A percentile compares a stretch with the other conserved stretches of the same genome.
Evolutionary conservation across 148 eudicot species (phyloP).

Genomic region (Tetragonia tetragonoides): DNA sequence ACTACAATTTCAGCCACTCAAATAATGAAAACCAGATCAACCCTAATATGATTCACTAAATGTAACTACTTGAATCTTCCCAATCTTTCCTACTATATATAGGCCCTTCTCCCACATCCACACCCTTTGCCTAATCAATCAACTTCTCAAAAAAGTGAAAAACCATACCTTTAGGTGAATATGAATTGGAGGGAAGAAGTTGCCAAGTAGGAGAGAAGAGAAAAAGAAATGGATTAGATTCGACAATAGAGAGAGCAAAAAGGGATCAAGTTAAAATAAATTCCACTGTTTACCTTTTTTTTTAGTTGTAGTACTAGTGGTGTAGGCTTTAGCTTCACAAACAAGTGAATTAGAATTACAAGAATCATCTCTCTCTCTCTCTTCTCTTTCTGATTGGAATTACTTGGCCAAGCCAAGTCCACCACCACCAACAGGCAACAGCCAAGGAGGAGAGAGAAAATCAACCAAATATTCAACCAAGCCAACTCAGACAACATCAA

Average conservation of each 20-base stretch:
- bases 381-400: neutral
- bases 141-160: neutral
- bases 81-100: neutral
- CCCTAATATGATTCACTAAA: neutral
- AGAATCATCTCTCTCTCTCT: neutral
- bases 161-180: neutral
- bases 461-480: neutral
- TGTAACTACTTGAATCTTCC: neutral
- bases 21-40: neutral
- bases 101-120: neutral
- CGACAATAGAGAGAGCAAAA: too few species aligned
- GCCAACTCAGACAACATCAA: neutral
- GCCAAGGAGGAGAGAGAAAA: constrained; percentile 14
- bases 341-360: neutral
- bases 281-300: too few species aligned
- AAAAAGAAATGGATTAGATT: neutral
- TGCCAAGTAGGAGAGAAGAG: too few species aligned
- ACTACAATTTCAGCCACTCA: neutral
- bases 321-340: too few species aligned
- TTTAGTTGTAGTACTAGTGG: too few species aligned
- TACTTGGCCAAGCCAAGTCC: constrained; percentile 4
- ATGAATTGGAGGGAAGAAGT: neutral
- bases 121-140: neutral
- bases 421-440: neutral
- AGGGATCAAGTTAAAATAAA: too few species aligned